Conservation (phyloP, 768 basidiomycete genomes). For the Pisolithus orientalis region DNA sequence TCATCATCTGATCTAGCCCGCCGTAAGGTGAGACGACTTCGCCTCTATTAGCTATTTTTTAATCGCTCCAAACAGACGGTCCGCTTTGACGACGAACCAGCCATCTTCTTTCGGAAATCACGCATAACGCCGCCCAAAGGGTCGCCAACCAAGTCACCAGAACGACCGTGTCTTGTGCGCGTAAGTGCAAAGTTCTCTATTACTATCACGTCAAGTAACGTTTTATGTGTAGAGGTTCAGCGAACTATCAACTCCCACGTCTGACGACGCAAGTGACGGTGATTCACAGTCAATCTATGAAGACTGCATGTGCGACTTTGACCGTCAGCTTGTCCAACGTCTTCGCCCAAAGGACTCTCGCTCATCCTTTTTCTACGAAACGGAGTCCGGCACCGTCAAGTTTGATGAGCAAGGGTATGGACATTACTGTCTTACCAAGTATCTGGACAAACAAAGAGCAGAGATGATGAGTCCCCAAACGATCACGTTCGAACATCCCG, state of each 20-base stretch:
- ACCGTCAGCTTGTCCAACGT: constrained; percentile 6
- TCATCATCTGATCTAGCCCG: constrained; percentile 6
- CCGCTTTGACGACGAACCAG: constrained; percentile 23
- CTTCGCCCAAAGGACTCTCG: constrained; percentile 5
- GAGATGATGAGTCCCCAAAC: constrained; percentile 11
- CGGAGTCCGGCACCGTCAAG: constrained; percentile 19
- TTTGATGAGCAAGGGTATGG: constrained; percentile 23
- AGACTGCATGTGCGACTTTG: constrained; percentile 20
- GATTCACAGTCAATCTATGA: constrained; percentile 23
- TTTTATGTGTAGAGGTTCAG: constrained; percentile 10
- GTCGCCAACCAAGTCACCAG: constrained; percentile 9
- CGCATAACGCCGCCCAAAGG: constrained; percentile 13
- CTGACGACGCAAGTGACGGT: constrained; percentile 1
- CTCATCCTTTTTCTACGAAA: constrained; percentile 23
- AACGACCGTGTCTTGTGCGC: constrained; percentile 24
- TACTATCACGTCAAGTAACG: background rate
- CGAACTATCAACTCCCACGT: background rate
- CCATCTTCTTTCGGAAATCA: constrained; percentile 13
- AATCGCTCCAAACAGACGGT: constrained; percentile 10
- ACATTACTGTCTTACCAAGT: constrained; percentile 18
- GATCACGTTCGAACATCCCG: constrained; percentile 17
- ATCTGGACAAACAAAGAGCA: constrained; percentile 23
- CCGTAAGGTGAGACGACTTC: constrained; percentile 11
- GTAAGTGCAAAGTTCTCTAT: constrained; percentile 8
- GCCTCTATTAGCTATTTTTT: background rate